Evolutionary conservation across 352 stramenopile species (phyloP).

Genomic region (Globisporangium solare): DNA sequence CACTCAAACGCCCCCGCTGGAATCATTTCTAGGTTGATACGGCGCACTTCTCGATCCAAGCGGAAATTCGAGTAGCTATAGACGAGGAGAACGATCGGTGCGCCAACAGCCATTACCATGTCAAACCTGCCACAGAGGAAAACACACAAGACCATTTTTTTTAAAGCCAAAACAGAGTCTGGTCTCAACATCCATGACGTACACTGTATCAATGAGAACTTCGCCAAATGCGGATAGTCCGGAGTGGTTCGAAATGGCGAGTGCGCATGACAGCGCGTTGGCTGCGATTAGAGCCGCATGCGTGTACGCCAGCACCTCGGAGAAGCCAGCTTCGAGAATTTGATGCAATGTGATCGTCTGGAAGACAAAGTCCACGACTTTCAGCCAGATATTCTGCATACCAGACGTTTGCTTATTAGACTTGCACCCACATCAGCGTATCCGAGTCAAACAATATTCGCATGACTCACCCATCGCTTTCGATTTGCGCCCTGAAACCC

Average conservation of each 20-base stretch:
- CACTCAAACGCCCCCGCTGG: conserved; percentile 27
- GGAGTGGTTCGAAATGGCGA: conserved; percentile 3
- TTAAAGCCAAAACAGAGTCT: neutral
- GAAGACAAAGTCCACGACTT: conserved; percentile 23
- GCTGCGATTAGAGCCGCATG: conserved; percentile 14
- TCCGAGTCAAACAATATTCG: neutral
- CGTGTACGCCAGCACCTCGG: conserved; percentile 8
- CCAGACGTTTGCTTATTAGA: neutral
- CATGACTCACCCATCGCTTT: conserved; percentile 26
- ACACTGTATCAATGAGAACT: conserved; percentile 24
- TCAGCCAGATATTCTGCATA: conserved; percentile 23
- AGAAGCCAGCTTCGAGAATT: conserved; percentile 20
- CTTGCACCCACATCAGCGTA: neutral
- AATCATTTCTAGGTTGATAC: conserved; percentile 22
- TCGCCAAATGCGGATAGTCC: conserved; percentile 18
- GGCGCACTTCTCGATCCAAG: conserved; percentile 22
- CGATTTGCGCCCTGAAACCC: conserved; percentile 22
- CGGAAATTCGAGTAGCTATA: conserved; percentile 23
- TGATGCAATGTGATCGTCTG: conserved; percentile 17
- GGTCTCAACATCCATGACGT: neutral
- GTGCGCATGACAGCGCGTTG: conserved; percentile 17
- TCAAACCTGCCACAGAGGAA: conserved; percentile 17
- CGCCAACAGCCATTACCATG: conserved; percentile 21
- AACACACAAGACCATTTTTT: neutral
- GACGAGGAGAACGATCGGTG: conserved; percentile 22